These are phyloP conservation scores for Setaria italica DNA, from an alignment of 202 grass and related monocot species.

Conservation along the genomic window DNA sequence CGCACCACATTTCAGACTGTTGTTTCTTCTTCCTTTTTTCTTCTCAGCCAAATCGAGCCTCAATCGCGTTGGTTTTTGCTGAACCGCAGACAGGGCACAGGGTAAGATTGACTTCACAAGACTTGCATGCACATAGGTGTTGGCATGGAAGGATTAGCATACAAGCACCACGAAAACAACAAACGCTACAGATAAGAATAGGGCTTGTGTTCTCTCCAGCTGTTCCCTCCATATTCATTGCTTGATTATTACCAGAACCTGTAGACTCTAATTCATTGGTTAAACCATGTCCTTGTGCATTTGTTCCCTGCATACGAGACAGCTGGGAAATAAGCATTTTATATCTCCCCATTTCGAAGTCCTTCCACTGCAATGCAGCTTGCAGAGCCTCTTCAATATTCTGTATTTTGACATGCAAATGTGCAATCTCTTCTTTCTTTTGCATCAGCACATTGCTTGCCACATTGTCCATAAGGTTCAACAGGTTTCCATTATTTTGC, in stretches of 20 bases:
- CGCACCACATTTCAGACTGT: not conserved
- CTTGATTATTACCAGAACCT: too few species aligned
- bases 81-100: not conserved
- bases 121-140: conserved; percentile 11
- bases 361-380: not conserved
- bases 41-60: not conserved
- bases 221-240: not conserved
- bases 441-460: too few species aligned
- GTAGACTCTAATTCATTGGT: too few species aligned
- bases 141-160: conserved; percentile 21
- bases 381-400: not conserved
- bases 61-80: not conserved
- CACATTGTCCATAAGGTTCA: not conserved
- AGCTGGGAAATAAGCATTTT: not conserved
- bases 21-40: not conserved
- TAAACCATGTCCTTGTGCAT: too few species aligned
- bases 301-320: not conserved
- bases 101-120: not conserved
- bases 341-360: not conserved
- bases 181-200: not conserved
- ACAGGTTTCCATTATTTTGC: not conserved
- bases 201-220: too few species aligned
- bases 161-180: not conserved
- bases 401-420: not conserved
- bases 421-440: not conserved